Evolutionary conservation across 1,284 basidiomycete genomes (phyloP), one percentile per base, ranked within the genome.

Genomic region (Cutaneotrichosporon daszewskae): DNA sequence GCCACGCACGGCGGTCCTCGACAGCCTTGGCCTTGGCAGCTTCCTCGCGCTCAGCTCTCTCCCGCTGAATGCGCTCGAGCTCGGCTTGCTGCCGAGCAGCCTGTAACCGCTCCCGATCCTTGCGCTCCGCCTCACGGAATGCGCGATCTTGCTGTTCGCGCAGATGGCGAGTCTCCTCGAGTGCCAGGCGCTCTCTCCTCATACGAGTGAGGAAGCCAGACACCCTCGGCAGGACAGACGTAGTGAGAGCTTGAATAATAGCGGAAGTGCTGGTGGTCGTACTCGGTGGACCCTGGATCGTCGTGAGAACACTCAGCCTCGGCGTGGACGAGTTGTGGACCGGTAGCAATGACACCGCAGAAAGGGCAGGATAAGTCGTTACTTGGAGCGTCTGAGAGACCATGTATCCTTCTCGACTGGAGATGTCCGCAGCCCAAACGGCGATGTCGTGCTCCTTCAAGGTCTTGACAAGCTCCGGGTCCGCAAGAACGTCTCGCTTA

Each of bases 281-380:
- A 6, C 74, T 67, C 1, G 78, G 75, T 1, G 77, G 73, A n/a
- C 87, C 87, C 59, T 86, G 79, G 55, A 92, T 82, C 1, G 87
- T 82, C 0, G 87, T 87, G 16, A 95, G 76, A 25, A 94, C 77
- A 3, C 85, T 85, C 17, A 94, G 1, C 80, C 79, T 1, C 1
- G 75, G 66, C 2, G 78, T 66, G 18, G 71, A 62, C 0, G 76
- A 65, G 20, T 71, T 65, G 1, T 40, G 72, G 56, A 38, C 53
- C 43, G 90, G 84, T 58, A 95, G 87, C 26, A 94, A 77, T 0
- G 88, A 84, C 36, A 94, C 72, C 64, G 96, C 97, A 0, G 87
- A 86, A 37, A 97, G 76, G 51, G 91, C 92, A 0, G 92, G 92
- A 58, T 86, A 95, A 0, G 89, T 90, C 3, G 89, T 94, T 1